Percentiles rank a stretch among this genome's conserved stretches.
Conservation (phyloP, 2,329 filamentous ascomycete genomes). For the Dactylella cylindrospora region DNA sequence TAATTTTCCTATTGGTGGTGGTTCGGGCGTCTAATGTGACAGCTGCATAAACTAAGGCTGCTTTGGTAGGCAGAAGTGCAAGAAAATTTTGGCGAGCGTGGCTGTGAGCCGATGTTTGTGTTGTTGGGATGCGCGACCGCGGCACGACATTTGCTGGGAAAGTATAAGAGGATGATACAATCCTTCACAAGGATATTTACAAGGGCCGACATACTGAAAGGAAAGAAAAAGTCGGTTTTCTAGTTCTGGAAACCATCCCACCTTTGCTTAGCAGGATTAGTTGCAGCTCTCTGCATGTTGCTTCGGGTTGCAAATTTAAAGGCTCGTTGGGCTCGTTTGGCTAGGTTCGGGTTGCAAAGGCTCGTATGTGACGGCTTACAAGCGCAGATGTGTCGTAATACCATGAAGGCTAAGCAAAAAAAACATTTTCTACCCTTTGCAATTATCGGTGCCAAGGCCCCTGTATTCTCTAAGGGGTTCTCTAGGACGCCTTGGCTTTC, state of each 20-base stretch:
- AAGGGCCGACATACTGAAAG: background rate
- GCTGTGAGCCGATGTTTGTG: constrained; percentile 22
- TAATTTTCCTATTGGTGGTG: constrained; percentile 18
- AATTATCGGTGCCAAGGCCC: no score
- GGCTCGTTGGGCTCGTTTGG: no score
- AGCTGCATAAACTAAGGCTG: constrained; percentile 35
- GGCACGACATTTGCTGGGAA: constrained; percentile 27
- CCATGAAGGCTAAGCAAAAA: no score
- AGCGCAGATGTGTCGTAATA: no score
- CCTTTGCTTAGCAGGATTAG: background rate
- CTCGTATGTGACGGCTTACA: no score
- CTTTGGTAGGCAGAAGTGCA: constrained; percentile 30
- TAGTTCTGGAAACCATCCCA: background rate
- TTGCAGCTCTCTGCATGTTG: background rate
- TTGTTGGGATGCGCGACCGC: constrained; percentile 23
- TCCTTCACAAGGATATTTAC: constrained; percentile 10
- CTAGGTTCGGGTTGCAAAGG: no score
- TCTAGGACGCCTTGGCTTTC: no score
- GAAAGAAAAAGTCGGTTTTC: constrained; percentile 20
- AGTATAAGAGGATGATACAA: background rate
- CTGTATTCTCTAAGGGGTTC: no score
- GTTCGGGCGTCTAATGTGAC: constrained; percentile 19
- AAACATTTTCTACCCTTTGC: no score
- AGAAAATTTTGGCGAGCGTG: constrained; percentile 5
- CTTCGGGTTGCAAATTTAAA: no score